Conservation (phyloP, 805 yeast genomes). For the Metschnikowia baotianmanensis region DNA sequence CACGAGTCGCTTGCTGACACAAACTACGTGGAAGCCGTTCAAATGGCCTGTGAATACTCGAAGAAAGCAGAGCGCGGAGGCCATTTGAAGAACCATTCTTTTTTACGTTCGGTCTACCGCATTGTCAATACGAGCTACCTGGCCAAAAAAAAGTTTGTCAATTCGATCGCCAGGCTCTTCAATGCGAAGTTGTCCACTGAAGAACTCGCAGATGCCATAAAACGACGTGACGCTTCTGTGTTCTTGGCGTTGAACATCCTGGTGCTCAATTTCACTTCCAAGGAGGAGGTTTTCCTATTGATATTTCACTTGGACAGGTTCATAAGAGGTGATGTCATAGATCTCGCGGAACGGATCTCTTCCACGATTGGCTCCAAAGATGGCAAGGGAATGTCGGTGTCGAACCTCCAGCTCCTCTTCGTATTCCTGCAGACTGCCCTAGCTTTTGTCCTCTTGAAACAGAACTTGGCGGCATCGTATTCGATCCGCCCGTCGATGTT, state of each 20-base stretch:
- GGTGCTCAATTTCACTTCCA: constrained; percentile 34
- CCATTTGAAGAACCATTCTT: constrained; percentile 27
- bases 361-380: constrained; percentile 15
- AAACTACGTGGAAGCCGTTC: constrained; percentile 62
- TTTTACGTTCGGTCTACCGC: constrained; percentile 41
- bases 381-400: constrained; percentile 17
- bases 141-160: constrained; percentile 43
- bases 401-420: constrained; percentile 17
- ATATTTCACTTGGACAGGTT: constrained; percentile 44
- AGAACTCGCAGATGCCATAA: constrained; percentile 12
- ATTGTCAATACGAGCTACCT: constrained; percentile 39
- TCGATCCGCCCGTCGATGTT: constrained; percentile 23
- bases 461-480: constrained; percentile 21
- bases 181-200: constrained; percentile 11
- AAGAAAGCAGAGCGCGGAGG: constrained; percentile 14
- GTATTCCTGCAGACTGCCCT: constrained; percentile 18
- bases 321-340: constrained; percentile 41
- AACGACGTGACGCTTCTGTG: constrained; percentile 23
- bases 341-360: constrained; percentile 25
- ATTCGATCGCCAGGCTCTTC: constrained; percentile 21
- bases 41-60: constrained; percentile 49
- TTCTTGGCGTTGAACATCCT: constrained; percentile 38
- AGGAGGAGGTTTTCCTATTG: constrained; percentile 52
- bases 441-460: constrained; percentile 20
- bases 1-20: constrained; percentile 72